phyloP scores from a whole-genome alignment of 2,329 filamentous ascomycete species.

The Trichoderma koningii region DNA sequence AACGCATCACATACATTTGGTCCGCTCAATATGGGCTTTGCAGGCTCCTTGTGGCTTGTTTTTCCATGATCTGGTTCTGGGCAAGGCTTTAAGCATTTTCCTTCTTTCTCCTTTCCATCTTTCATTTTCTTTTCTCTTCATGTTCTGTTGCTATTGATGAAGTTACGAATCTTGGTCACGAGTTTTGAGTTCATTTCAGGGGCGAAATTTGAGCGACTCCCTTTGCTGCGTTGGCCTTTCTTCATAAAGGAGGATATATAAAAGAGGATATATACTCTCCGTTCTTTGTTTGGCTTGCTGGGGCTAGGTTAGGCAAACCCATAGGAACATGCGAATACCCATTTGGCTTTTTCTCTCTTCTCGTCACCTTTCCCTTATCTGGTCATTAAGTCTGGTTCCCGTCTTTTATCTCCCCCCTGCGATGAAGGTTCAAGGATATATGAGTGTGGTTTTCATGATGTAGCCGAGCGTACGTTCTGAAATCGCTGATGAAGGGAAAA shows the following conservation, averaged over 20 bases:
- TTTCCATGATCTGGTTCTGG: background rate
- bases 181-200: background rate
- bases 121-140: no score
- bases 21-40: background rate
- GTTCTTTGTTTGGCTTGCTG: background rate
- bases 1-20: background rate
- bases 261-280: background rate
- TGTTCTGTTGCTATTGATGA: background rate
- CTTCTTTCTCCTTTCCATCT: no score
- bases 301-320: no score
- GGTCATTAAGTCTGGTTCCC: no score
- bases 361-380: no score
- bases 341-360: background rate
- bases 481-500: no score
- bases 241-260: no score
- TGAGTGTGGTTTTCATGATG: no score
- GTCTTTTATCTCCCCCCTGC: no score
- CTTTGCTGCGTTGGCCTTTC: background rate
- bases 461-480: no score
- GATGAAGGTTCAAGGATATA: no score
- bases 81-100: background rate
- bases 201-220: no score
- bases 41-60: background rate
- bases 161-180: background rate
- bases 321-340: constrained; percentile 13